Evolutionary conservation across 208 protist species (phyloP).

Genomic region (Leishmania major): DNA sequence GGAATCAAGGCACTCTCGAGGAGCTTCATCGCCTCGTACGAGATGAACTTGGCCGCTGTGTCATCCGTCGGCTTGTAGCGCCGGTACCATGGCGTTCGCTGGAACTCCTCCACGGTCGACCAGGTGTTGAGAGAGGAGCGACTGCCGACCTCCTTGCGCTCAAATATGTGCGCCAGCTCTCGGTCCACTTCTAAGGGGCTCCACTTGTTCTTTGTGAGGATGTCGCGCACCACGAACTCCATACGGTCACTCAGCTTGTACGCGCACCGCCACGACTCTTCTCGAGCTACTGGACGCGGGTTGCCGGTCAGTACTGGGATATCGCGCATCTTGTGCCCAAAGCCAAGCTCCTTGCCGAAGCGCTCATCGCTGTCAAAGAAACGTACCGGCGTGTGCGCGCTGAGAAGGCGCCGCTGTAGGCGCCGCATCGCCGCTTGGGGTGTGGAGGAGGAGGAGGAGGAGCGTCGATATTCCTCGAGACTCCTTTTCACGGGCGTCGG

Average conservation of each 20-base stretch:
- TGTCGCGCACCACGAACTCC: slow-evolving; percentile 77
- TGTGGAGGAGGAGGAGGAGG: neutral
- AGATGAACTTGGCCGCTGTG: slow-evolving; percentile 83
- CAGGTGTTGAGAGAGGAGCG: slow-evolving; percentile 85
- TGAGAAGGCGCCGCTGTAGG: slow-evolving; percentile 13
- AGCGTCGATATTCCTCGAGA: neutral
- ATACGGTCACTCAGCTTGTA: slow-evolving; percentile 90
- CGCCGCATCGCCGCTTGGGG: slow-evolving; percentile 7
- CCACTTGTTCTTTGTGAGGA: slow-evolving; percentile 72
- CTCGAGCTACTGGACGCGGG: slow-evolving; percentile 67
- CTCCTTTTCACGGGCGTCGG: neutral
- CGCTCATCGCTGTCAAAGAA: slow-evolving; percentile 65
- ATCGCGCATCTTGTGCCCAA: slow-evolving; percentile 86
- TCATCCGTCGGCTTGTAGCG: slow-evolving; percentile 85
- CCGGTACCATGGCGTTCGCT: slow-evolving; percentile 90
- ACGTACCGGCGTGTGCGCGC: slow-evolving; percentile 17
- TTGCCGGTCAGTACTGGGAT: slow-evolving; percentile 90
- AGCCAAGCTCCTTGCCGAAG: slow-evolving; percentile 85
- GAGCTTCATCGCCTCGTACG: slow-evolving; percentile 88
- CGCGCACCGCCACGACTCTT: slow-evolving; percentile 80
- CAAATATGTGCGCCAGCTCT: slow-evolving; percentile 85
- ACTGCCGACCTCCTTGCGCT: slow-evolving; percentile 60
- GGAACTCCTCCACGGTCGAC: slow-evolving; percentile 90
- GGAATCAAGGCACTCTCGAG: slow-evolving; percentile 81
- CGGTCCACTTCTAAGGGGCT: slow-evolving; percentile 67